Base-by-base conservation (phyloP, 495 filamentous ascomycete genomes). In the Thozetella sp. region DNA sequence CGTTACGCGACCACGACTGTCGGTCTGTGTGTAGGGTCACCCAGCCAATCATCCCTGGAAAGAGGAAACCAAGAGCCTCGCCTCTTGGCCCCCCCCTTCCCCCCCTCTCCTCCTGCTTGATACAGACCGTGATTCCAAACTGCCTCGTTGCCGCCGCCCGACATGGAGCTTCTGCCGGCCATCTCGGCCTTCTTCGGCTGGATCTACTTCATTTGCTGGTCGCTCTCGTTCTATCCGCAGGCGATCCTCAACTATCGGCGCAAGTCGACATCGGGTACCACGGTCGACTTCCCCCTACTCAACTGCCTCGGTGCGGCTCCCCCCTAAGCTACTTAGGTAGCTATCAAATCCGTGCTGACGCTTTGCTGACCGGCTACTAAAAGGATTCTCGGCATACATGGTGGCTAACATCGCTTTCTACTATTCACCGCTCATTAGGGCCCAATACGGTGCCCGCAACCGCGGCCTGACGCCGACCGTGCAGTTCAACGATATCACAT, bases 201-300 rank as follows among this genome's bases (percentile, higher is more conserved):
- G 81, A 57, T 80, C 56, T 88, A 88, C 74, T 86, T 85, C 58
- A 54, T 87, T n/a, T 84, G 82, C 68, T 96, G 93, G 93, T 91
- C 89, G 1, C 69, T 89, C 40, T 96, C 92, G 13, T 98, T 97
- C 76, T 99, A 97, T 69, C 94, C 96, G 1, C 95, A 98, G 66
- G 83, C 89, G 0, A 71, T 93, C 40, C 82, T 86, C 57, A 99
- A 96, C 79, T 87, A 80, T 69, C 80, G 74, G 25, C 86, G 93
- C 20, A 80, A 81, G 23, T 89, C 93, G 2, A 97, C 93, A 2
- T 81, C 84, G 3, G 95, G 95, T 11, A 86, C 93, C 9, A 88
- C 93, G 0, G 87, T 95, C 53, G 93, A 97, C 70, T 97, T 93
- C 67, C 91, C 91, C 4, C 81, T 87, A 6, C 80, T 94, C 69